Evolutionary conservation across 1,139 yeast species (phyloP), one percentile per base, ranked within the genome.

Genomic region (Candida glucosophila): DNA sequence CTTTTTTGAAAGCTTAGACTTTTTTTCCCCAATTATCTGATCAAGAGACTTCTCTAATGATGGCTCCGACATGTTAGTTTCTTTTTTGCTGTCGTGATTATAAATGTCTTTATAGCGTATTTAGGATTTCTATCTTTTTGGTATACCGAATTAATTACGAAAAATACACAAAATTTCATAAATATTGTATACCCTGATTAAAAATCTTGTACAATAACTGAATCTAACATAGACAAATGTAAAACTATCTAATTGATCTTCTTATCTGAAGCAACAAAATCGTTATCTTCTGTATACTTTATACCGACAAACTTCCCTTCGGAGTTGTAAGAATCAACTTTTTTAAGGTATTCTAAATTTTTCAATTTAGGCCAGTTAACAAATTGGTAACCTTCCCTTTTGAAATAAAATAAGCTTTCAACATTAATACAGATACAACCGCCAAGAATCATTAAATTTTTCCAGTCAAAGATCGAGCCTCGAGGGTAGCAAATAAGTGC

Each of bases 361-460:
- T 37, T 56, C 34, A 90, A 67, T 44, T 67, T 75, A 19, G 98
- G 98, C 98, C 98, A 90, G 55, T 80, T 79, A 33, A 90, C 97
- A 57, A 74, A 90, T 52, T 88, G 95, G 43, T 79, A 62, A 6
- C 97, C 95, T 41, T 86, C 70, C 22, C 52, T 53, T 28, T 47
- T 33, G 23, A 62, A 41, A 29, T 41, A 58, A 3, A 33, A 22
- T n/a, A 55, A 32, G 35, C 58, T 49, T 29, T 41, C 49, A 20
- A 67, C 24, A 32, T 83, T 64, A 41, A 67, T 76, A 29, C 58
- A 55, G 14, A 73, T 22, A 52, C 92, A 78, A 11, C 76, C 55
- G 8, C 76, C 49, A 33, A 85, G 57, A 25, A 83, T 69, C 15
- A 76, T 39, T 29, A 76, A 43, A 53, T 85, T 83, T 41, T 73